Evolutionary conservation across 2,329 filamentous ascomycete genomes (phyloP), one percentile per base, ranked within the genome.

Genomic region (Aspergillus intermedius): DNA sequence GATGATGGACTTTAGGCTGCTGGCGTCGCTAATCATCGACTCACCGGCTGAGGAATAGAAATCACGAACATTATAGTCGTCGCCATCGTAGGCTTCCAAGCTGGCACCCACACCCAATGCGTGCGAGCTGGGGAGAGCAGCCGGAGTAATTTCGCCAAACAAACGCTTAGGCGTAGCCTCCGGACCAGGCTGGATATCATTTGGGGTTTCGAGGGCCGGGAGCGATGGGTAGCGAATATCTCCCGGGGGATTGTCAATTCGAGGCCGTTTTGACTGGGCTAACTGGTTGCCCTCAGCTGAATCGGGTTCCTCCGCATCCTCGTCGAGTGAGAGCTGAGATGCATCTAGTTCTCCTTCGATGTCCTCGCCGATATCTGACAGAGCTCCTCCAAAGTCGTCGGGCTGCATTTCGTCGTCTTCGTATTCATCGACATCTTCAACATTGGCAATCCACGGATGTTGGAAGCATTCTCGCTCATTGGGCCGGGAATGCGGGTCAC

Each of bases 401-500:
- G 74, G 74, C n/a, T 82, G 68, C 13, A 81, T 75, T 17, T 75
- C 76, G 40, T 83, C 78, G 43, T 86, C 83, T 4, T 82, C 76
- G 51, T 86, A 84, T 57, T 88, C 77, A 47, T 77, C 77, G 5
- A 78, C 75, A 47, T 79, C 74, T 1, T 66, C 62, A 21, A 75
- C 68, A n/a, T 74, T 66, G 21, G 63, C 66, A n/a, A 95, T 75
- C 91, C 91, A 97, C 1, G 79, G 72, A 64, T 93, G 87, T 10
- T 71, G 69, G 49, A 88, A 77, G 47, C 95, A 84, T 45, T 86
- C 78, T 4, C 73, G 65, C 41, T 93, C 83, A 0, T 84, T 87
- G 0, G 89, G 87, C 49, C 91, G 82, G n/a, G 79, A 70, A 48
- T 86, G 79, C 1, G 91, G 89, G 44, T 90, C 82, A n/a, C 82